Evolutionary conservation across 306 rosid genomes (phyloP), one percentile per base, ranked within the genome.

Genomic region (Carpinus fangiana): DNA sequence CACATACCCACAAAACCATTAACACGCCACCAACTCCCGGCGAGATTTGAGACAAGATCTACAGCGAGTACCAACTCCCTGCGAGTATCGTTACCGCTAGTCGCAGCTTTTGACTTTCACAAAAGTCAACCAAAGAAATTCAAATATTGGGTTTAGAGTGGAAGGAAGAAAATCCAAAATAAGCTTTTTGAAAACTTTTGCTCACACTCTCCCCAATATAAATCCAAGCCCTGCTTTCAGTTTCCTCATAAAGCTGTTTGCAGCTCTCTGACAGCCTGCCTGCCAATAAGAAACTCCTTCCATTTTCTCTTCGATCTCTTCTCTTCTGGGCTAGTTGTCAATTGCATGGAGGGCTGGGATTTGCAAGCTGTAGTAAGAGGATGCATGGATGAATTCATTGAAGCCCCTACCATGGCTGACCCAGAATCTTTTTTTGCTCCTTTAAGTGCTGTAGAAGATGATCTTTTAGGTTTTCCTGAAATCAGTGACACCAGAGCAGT

Each of bases 311-410:
- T 23, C n/a, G n/a, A n/a, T 23, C 26, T 21, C 76, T 34, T 59
- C 48, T 73, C 23, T 6, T 3, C 65, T 23, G 5, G 28, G 34
- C 8, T 41, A 72, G 23, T 1, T 3, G 8, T 38, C 71, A 28
- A 2, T 53, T 55, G 26, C 70, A 81, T 86, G 79, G 93, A 89
- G 80, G 91, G 88, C 51, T 95, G 99, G 98, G 99, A 88, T 82
- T 89, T 95, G 90, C 93, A 91, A 47, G 93, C 98, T 48, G 82
- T 93, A 62, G 95, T 91, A 23, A 86, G 89, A 82, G 97, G 98
- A 20, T 71, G 76, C 85, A 78, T 2, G 41, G 50, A 36, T 71
- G 89, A 31, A 31, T 31, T 31, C 34, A 31, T 31, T 31, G 34
- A 82, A 77, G 78, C 78, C 4, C 43, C 67, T 14, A 36, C 62